A percentile compares a stretch with the other conserved stretches of the same genome.
Conservation (phyloP, 257 asterid species). For the Lycium ferocissimum region DNA sequence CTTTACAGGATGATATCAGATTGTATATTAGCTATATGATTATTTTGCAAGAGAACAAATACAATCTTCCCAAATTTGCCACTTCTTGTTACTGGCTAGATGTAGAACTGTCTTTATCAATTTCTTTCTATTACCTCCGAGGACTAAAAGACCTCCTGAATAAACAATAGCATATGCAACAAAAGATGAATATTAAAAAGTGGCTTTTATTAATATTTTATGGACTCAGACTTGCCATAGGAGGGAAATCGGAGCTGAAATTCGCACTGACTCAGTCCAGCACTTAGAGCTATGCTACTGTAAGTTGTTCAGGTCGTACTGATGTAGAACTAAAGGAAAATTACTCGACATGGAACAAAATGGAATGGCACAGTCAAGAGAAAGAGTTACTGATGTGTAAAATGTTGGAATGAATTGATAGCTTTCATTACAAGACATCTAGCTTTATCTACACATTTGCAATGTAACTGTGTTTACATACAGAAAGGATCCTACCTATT, state of each 20-base stretch:
- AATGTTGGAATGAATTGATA: not conserved
- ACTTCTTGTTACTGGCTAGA: not conserved
- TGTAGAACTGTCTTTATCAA: not conserved
- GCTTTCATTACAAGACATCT: not conserved
- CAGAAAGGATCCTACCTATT: not conserved
- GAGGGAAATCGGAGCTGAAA: not conserved
- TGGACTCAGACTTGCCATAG: not conserved
- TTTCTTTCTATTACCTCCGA: not conserved
- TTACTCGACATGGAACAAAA: not conserved
- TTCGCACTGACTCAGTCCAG: not conserved
- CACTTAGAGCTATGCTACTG: not conserved
- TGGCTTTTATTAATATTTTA: not conserved
- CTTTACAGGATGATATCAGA: constrained; percentile 17
- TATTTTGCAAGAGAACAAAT: not conserved
- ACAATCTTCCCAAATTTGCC: constrained; percentile 1
- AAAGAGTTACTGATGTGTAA: not conserved
- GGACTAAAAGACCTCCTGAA: not conserved
- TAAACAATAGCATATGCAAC: not conserved
- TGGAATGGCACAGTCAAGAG: constrained; percentile 12
- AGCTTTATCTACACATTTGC: not conserved
- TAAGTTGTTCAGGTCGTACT: not conserved
- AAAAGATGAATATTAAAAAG: not conserved
- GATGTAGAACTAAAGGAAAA: constrained; percentile 23
- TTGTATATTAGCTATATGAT: constrained; percentile 13
- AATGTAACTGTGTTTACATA: not conserved